Conservation (phyloP, 2,329 filamentous ascomycete genomes). For the Alternaria incomplexa region DNA sequence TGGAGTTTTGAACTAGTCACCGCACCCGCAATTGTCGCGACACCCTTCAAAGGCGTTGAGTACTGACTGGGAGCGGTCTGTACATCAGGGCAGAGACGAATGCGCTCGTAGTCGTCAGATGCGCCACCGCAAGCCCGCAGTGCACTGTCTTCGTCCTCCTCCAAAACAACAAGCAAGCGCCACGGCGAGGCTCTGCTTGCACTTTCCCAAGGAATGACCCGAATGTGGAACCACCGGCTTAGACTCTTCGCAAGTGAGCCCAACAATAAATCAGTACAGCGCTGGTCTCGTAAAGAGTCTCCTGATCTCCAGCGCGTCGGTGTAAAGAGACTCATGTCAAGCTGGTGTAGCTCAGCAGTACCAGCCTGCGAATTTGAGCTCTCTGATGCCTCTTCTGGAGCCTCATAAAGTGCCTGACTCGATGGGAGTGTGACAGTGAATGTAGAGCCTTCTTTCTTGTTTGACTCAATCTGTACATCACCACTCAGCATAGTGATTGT, state of each 20-base stretch:
- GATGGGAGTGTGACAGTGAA: constrained; percentile 4
- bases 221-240: constrained; percentile 1
- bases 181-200: neutral
- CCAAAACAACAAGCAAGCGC: neutral
- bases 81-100: constrained; percentile 3
- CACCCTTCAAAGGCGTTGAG: neutral
- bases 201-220: neutral
- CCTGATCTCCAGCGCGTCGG: neutral
- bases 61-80: neutral
- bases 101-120: neutral
- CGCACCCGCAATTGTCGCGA: neutral
- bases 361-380: neutral
- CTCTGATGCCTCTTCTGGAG: neutral
- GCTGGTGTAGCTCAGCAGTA: neutral
- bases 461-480: constrained; percentile 2
- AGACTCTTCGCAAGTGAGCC: constrained; percentile 1
- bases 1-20: constrained; percentile 5
- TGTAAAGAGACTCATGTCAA: constrained; percentile 1
- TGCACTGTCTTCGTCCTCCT: constrained; percentile 3
- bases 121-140: neutral
- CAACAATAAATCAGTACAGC: neutral
- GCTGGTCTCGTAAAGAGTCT: neutral
- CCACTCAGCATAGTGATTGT: constrained; percentile 2
- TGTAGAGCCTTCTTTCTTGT: constrained; percentile 2
- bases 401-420: neutral